Evolutionary conservation across 768 basidiomycete genomes (phyloP).

Genomic region (Pisolithus albus): DNA sequence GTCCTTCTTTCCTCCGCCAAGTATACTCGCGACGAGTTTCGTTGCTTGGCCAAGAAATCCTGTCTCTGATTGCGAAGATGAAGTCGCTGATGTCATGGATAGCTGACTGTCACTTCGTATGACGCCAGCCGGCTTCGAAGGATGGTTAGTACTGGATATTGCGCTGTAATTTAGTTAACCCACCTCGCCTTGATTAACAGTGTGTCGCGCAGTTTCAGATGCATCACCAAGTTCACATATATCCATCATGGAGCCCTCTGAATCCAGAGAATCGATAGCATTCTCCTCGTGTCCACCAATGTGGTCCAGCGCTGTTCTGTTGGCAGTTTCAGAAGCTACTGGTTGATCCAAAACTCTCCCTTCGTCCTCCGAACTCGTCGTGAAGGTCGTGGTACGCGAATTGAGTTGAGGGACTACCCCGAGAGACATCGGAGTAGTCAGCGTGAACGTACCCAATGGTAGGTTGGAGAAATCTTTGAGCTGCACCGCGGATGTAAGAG

Average conservation of each 20-base stretch:
- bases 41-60: slow-evolving; percentile 69
- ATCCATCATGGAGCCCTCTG: slow-evolving; percentile 27
- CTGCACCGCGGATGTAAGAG: slow-evolving; percentile 1
- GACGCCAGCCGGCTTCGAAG: slow-evolving; percentile 12
- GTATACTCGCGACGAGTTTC: slow-evolving; percentile 58
- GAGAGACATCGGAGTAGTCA: slow-evolving; percentile 40
- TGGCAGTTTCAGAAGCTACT: not conserved
- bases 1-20: slow-evolving; percentile 63
- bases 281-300: slow-evolving; percentile 8
- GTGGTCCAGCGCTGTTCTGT: slow-evolving; percentile 7
- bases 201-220: slow-evolving; percentile 31
- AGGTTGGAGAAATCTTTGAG: slow-evolving; percentile 31
- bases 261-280: slow-evolving; percentile 29
- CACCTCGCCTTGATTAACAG: slow-evolving; percentile 39
- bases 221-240: slow-evolving; percentile 34
- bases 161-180: slow-evolving; percentile 11
- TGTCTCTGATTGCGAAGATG: slow-evolving; percentile 36
- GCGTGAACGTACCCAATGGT: slow-evolving; percentile 33
- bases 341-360: not conserved
- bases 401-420: slow-evolving; percentile 34
- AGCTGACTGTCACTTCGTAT: slow-evolving; percentile 47
- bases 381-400: slow-evolving; percentile 17
- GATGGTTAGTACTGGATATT: slow-evolving; percentile 5
- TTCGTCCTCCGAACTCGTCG: not conserved
- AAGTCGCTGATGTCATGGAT: slow-evolving; percentile 42